Evolutionary conservation across 2,329 filamentous ascomycete genomes (phyloP), one percentile per base, ranked within the genome.

Genomic region (Calonectria ilicicola): DNA sequence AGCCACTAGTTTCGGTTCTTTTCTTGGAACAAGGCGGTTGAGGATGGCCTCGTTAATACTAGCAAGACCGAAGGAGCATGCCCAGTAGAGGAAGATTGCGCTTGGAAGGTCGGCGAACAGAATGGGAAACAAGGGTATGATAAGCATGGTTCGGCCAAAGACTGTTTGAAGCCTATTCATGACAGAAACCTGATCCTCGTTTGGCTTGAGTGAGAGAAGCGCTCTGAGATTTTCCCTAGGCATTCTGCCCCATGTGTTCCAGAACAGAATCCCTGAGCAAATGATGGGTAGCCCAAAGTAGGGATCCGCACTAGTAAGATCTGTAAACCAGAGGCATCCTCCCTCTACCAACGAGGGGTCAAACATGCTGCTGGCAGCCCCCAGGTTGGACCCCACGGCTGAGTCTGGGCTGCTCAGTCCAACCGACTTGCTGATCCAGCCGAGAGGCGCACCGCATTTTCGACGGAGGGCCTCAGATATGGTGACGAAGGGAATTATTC

Each of bases 291-390:
- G 84, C 32, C 86, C 80, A 69, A 85, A 83, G 69, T 86, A 87
- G 1, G 90, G 89, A 72, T 91, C 90, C 38, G 87, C 82, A 35
- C 79, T 86, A 8, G 86, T 87, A 27, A 91, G 84, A 74, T 91
- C 87, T 2, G 85, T 82, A 76, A 91, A 90, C 89, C 90, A 91
- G 19, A 91, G 82, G 47, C 84, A 85, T 29, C 90, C 89, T 6
- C 87, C 89, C 0, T 86, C 83, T 1, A 83, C 77, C n/a, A 91
- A 77, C 1, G 84, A 83, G 3, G 84, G 80, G 51, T 88, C 80
- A 44, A 82, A 75, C 67, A 82, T 74, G 69, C 73, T 73, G 65
- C 76, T 75, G 23, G 80, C 72, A 5, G 77, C 75, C 15, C 79
- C 79, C 2, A 82, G 44, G 29, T 75, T 73, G n/a, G 80, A 73